Base-by-base conservation (phyloP, 2,329 filamentous ascomycete genomes). In the Arachnomyces sp. region DNA sequence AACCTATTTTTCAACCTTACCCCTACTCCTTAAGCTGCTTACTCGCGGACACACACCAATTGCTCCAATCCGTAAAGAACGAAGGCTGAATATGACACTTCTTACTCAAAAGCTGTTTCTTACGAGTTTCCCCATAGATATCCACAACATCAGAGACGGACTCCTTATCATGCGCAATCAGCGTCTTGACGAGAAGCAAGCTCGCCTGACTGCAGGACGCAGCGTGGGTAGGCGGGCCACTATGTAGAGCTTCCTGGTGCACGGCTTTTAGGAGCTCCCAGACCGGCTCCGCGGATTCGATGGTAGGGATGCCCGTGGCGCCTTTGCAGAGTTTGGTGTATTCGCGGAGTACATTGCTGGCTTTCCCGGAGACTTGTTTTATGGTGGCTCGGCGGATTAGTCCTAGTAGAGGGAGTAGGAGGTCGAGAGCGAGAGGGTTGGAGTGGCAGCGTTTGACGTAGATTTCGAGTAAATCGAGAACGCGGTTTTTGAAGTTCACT, bases 401-500 rank as follows among this genome's bases (percentile, higher is more conserved):
- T 33, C 74, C 69, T n/a, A 94, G 70, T 1, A 95, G 71, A 0
- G 90, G 88, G 6, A 89, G 60, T 4, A 95, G 67, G 7, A 92
- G 63, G 29, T 78, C 71, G 32, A 92, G 76, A 1, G 80, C 77
- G 1, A 89, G 67, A 1, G 75, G 65, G 52, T 80, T 84, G 15
- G 73, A 73, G 41, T 83, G 77, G 62, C 92, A 82, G 51, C 84
- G 82, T 60, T 85, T 88, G 48, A 92, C 73, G 61, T 87, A 96
- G 47, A 92, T 84, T 44, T 84, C 78, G 8, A 96, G 72, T 1
- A 96, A 75, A 56, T 96, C 92, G 3, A 96, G 75, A 4, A 95
- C 83, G 31, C 89, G 84, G 62, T 86, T 86, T 70, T 98, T 98
- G 74, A 98, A 95, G 64, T 90, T 89, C 54, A 94, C 70, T 56